phyloP scores from a whole-genome alignment of 2,329 filamentous ascomycete genomes.

The Aspergillus awamori region DNA sequence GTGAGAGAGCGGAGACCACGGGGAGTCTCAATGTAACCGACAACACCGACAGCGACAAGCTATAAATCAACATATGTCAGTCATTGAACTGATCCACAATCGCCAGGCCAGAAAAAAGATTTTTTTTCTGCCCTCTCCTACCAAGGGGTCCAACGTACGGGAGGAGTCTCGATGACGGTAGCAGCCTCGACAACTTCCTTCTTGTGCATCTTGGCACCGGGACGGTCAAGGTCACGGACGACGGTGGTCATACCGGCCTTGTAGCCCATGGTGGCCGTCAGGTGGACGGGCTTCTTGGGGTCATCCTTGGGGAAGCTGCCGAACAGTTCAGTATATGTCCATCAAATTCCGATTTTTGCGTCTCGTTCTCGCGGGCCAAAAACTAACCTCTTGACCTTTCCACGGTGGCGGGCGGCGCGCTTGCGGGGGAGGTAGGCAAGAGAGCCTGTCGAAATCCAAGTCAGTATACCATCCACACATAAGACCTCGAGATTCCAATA shows the following conservation, averaged over 20 bases:
- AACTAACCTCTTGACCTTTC: slow-evolving; percentile 96
- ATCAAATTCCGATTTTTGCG: slow-evolving; percentile 17
- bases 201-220: slow-evolving; percentile 99
- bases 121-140: not conserved
- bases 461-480: slow-evolving; percentile 36
- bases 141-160: slow-evolving; percentile 66
- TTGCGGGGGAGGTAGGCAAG: slow-evolving; percentile 86
- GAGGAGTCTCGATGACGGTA: slow-evolving; percentile 87
- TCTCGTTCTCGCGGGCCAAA: slow-evolving; percentile 3
- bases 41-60: slow-evolving; percentile 99
- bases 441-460: slow-evolving; percentile 55
- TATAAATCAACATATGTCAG: slow-evolving; percentile 50
- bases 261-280: slow-evolving; percentile 98
- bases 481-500: slow-evolving; percentile 33
- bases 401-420: slow-evolving; percentile 89
- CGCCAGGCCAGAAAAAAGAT: not conserved
- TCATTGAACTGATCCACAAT: not conserved
- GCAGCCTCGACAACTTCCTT: slow-evolving; percentile 93
- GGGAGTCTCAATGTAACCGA: slow-evolving; percentile 99
- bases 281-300: slow-evolving; percentile 98
- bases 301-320: slow-evolving; percentile 99
- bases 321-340: slow-evolving; percentile 35
- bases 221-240: slow-evolving; percentile 98
- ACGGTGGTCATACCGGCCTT: slow-evolving; percentile 99
- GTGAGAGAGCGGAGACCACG: slow-evolving; percentile 98